phyloP scores from a whole-genome alignment of 176 grass and related monocot species.

The Cenchrus fungigraminus region DNA sequence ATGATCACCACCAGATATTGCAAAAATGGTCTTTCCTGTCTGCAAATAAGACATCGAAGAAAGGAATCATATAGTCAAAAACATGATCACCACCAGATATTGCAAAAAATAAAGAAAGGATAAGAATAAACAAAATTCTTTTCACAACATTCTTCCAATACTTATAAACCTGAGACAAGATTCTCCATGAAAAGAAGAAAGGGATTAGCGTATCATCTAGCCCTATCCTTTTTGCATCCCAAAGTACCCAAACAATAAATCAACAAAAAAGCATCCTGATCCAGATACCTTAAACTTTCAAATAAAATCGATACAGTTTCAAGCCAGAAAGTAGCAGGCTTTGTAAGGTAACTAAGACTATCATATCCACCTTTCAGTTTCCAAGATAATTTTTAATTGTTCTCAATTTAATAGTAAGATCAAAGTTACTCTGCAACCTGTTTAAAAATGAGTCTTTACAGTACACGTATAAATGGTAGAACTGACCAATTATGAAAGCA shows the following conservation, averaged over 20 bases:
- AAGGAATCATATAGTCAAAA: not conserved
- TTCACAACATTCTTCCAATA: not conserved
- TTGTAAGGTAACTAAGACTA: not conserved
- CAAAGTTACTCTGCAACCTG: not conserved
- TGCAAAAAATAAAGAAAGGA: not conserved
- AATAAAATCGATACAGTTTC: not conserved
- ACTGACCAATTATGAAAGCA: not conserved
- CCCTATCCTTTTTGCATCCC: not conserved
- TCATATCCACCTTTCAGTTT: not conserved
- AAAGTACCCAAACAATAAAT: not conserved
- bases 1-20: not conserved
- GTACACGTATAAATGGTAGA: not conserved
- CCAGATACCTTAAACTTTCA: not conserved
- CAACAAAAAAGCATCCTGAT: not conserved
- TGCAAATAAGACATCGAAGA: slow-evolving; percentile 38
- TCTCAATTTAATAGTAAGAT: not conserved
- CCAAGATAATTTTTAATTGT: not conserved
- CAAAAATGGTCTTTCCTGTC: slow-evolving; percentile 94
- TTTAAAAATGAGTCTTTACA: not conserved
- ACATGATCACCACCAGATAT: not conserved
- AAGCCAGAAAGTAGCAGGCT: not conserved
- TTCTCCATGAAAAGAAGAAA: not conserved
- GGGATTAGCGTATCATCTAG: not conserved
- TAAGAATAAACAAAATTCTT: not conserved
- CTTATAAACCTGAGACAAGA: not conserved